A percentile compares a stretch with the other conserved stretches of the same genome.
Conservation (phyloP, 2,329 filamentous ascomycete genomes). For the Fusarium virguliforme region DNA sequence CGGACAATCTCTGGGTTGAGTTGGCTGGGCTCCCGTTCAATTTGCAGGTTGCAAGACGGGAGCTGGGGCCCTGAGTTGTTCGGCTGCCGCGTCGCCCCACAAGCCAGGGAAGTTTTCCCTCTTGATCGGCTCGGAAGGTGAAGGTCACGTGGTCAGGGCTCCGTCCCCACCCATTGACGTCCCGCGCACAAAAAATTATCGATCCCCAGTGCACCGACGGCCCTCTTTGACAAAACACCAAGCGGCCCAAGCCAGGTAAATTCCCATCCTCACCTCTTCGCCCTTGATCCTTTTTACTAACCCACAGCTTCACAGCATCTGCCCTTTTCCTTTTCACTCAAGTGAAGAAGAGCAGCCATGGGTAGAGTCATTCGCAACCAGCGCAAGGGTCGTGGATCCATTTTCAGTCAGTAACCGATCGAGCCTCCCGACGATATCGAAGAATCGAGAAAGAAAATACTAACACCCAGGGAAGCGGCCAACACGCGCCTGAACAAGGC, state of each 20-base stretch:
- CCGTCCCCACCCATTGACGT: constrained; percentile 44
- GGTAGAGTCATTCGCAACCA: constrained; percentile 78
- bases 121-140: constrained; percentile 33
- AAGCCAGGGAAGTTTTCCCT: not conserved
- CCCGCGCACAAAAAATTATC: constrained; percentile 60
- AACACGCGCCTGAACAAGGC: constrained; percentile 93
- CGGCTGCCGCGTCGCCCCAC: constrained; percentile 30
- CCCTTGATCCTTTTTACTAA: constrained; percentile 52
- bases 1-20: constrained; percentile 29
- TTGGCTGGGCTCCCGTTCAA: constrained; percentile 9
- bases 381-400: constrained; percentile 73
- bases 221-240: constrained; percentile 58
- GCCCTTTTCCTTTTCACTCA: constrained; percentile 56
- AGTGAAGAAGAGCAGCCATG: constrained; percentile 62
- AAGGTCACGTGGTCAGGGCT: constrained; percentile 60
- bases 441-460: constrained; percentile 46
- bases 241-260: constrained; percentile 61
- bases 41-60: constrained; percentile 16
- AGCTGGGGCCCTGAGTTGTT: constrained; percentile 21
- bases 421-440: constrained; percentile 47
- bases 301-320: constrained; percentile 52
- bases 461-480: constrained; percentile 70
- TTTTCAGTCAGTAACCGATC: constrained; percentile 67
- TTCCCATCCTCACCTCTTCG: constrained; percentile 47
- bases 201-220: constrained; percentile 47